Percentiles rank a stretch among this genome's conserved stretches.
These are phyloP conservation scores for Pyricularia grisea DNA, from an alignment of 2,329 filamentous ascomycete genomes.

Conservation along the genomic window DNA sequence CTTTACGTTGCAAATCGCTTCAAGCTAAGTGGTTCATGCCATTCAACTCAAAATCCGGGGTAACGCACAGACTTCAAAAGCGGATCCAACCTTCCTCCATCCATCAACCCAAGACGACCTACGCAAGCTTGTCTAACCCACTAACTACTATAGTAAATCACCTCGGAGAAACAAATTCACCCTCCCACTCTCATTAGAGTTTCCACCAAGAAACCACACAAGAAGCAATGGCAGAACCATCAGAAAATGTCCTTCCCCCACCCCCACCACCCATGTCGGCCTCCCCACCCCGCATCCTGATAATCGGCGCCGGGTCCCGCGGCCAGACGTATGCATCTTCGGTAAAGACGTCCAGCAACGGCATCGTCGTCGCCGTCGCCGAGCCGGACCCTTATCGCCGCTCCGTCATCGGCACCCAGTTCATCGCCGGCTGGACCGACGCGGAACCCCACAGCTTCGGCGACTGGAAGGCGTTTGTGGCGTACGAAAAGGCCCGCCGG, in stretches of 20 bases:
- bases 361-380: constrained; percentile 65
- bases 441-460: constrained; percentile 58
- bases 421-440: constrained; percentile 55
- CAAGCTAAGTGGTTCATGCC: not conserved
- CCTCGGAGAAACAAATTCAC: not conserved
- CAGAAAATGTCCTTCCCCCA: constrained; percentile 18
- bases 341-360: constrained; percentile 54
- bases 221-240: not conserved
- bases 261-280: constrained; percentile 34
- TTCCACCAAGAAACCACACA: not conserved
- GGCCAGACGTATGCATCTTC: constrained; percentile 66
- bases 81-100: not conserved
- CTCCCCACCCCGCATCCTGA: constrained; percentile 55
- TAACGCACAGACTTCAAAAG: not conserved
- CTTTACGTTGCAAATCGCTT: not conserved
- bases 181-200: not conserved
- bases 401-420: constrained; percentile 55
- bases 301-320: constrained; percentile 76
- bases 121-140: not conserved
- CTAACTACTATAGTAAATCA: no score
- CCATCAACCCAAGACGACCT: not conserved
- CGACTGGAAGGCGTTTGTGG: constrained; percentile 68
- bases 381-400: constrained; percentile 77
- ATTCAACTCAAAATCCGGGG: not conserved
- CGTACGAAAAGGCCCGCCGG: constrained; percentile 58